Conservation (phyloP, 2,329 filamentous ascomycete species). For the Colletotrichum somersetense region DNA sequence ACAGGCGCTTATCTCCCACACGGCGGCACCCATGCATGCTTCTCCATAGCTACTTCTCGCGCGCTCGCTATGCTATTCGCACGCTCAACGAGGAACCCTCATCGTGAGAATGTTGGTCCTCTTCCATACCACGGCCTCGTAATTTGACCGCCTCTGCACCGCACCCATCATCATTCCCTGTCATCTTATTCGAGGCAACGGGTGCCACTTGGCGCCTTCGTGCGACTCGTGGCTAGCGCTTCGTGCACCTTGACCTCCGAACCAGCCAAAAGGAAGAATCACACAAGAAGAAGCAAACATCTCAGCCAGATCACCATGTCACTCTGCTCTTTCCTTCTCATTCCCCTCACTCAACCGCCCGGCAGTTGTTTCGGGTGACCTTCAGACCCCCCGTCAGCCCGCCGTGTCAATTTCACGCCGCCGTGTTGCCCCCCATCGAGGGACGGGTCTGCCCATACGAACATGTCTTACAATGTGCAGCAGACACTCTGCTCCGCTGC, state of each 20-base stretch:
- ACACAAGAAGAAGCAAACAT: constrained; percentile 38
- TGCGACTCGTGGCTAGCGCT: constrained; percentile 18
- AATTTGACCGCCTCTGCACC: neutral
- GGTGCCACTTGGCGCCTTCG: constrained; percentile 22
- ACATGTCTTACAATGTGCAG: constrained; percentile 30
- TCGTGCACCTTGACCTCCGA: constrained; percentile 17
- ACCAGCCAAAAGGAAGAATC: constrained; percentile 9
- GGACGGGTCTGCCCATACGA: constrained; percentile 24
- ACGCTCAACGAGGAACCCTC: neutral
- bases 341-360: constrained; percentile 18
- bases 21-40: neutral
- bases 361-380: constrained; percentile 26
- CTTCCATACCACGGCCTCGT: constrained; percentile 23
- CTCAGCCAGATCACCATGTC: constrained; percentile 30
- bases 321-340: constrained; percentile 10
- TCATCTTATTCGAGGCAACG: constrained; percentile 35
- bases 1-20: constrained; percentile 27
- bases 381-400: neutral
- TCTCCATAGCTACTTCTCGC: neutral
- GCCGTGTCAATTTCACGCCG: neutral
- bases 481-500: constrained; percentile 3
- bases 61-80: too few relatives aligned
- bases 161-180: neutral
- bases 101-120: neutral
- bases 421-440: constrained; percentile 1